These are phyloP conservation scores for Aspergillus hancockii DNA, from an alignment of 495 filamentous ascomycete genomes.

Conservation along the genomic window DNA sequence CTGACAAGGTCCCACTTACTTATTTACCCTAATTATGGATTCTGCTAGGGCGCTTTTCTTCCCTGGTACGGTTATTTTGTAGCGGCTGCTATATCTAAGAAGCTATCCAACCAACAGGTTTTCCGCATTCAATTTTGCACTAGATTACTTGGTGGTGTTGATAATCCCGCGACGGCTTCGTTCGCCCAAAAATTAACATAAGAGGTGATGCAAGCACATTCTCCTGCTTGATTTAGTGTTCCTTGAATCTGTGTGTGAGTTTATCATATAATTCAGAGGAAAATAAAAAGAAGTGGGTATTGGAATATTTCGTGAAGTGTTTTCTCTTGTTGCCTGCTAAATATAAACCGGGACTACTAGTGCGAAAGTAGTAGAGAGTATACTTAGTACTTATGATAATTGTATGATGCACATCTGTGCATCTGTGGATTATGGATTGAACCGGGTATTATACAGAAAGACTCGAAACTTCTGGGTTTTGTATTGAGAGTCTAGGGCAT, in stretches of 20 bases:
- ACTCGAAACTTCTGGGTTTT: no score
- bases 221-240: neutral
- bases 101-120: neutral
- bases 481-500: no score
- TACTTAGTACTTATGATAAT: no score
- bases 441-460: no score
- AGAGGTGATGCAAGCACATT: conserved; percentile 1
- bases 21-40: no score
- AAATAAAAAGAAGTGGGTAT: neutral
- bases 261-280: neutral
- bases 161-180: neutral
- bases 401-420: no score
- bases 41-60: neutral
- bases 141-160: neutral
- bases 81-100: neutral
- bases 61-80: no score
- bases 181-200: neutral
- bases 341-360: no score
- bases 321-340: neutral
- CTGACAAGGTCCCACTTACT: neutral
- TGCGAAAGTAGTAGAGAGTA: no score
- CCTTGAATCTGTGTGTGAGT: neutral
- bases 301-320: neutral
- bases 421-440: no score
- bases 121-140: no score